Evolutionary conservation across 1,284 basidiomycete genomes (phyloP).

Genomic region (Heterobasidion irregulare): DNA sequence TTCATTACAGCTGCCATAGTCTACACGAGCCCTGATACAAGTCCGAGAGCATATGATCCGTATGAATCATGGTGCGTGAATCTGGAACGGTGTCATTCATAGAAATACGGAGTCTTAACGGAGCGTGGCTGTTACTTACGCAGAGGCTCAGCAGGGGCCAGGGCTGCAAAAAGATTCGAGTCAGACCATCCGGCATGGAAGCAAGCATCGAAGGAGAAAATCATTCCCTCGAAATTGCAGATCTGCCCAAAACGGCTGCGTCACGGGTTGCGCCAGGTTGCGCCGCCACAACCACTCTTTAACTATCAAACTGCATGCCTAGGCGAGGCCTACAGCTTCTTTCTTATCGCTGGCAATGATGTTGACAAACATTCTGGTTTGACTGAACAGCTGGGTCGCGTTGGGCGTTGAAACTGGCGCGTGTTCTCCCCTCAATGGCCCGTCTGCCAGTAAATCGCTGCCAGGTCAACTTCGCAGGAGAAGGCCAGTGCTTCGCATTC

Average conservation of each 20-base stretch:
- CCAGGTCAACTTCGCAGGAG: background rate
- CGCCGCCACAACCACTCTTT: background rate
- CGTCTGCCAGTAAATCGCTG: background rate
- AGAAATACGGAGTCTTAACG: too few species aligned
- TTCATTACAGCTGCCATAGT: too few species aligned
- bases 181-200: background rate
- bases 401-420: background rate
- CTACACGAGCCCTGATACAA: too few species aligned
- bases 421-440: background rate
- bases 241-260: background rate
- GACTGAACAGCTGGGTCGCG: background rate
- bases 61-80: too few species aligned
- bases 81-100: too few species aligned
- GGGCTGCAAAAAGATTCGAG: background rate
- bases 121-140: too few species aligned
- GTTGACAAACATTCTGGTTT: background rate
- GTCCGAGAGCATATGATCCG: too few species aligned
- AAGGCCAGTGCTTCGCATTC: background rate
- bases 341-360: background rate
- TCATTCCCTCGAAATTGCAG: background rate
- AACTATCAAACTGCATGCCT: background rate
- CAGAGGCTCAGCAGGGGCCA: background rate
- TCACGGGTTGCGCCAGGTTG: background rate
- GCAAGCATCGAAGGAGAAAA: background rate
- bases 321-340: background rate